Percentiles rank a stretch among this genome's conserved stretches.
These are phyloP conservation scores for Xylaria digitata DNA, from an alignment of 2,329 filamentous ascomycete genomes.

Conservation along the genomic window DNA sequence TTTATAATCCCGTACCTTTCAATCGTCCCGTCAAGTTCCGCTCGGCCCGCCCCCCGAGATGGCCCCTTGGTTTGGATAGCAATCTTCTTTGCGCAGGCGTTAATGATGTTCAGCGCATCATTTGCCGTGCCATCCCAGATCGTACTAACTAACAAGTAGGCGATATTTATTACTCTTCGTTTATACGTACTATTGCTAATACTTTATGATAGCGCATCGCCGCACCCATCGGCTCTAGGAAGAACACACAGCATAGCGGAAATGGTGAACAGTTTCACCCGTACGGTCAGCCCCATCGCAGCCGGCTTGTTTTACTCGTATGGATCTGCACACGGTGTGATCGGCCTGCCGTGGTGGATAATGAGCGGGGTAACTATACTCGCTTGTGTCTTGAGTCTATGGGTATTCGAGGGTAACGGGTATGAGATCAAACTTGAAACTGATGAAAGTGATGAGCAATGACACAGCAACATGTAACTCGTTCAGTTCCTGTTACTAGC, in stretches of 20 bases:
- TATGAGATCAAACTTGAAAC: conserved; percentile 27
- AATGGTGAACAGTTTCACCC: conserved; percentile 32
- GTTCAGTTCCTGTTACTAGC: background rate
- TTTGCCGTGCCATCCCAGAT: conserved; percentile 32
- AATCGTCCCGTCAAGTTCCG: conserved; percentile 26
- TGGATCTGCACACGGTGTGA: conserved; percentile 29
- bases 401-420: conserved; percentile 27
- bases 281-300: conserved; percentile 26
- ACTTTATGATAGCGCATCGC: conserved; percentile 15
- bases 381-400: conserved; percentile 27
- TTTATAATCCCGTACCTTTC: conserved; percentile 33
- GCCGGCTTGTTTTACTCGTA: conserved; percentile 31
- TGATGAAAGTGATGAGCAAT: conserved; percentile 25
- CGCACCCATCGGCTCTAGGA: conserved; percentile 30
- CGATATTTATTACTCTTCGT: background rate
- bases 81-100: conserved; percentile 25
- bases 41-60: conserved; percentile 20
- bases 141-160: conserved; percentile 33
- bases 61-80: conserved; percentile 30
- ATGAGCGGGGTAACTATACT: conserved; percentile 29
- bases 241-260: conserved; percentile 31
- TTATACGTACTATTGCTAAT: background rate
- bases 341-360: conserved; percentile 23
- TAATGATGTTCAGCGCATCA: conserved; percentile 31
- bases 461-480: background rate